phyloP scores from a whole-genome alignment of 108 stramenopile genomes.

The Nitzschia sp. region DNA sequence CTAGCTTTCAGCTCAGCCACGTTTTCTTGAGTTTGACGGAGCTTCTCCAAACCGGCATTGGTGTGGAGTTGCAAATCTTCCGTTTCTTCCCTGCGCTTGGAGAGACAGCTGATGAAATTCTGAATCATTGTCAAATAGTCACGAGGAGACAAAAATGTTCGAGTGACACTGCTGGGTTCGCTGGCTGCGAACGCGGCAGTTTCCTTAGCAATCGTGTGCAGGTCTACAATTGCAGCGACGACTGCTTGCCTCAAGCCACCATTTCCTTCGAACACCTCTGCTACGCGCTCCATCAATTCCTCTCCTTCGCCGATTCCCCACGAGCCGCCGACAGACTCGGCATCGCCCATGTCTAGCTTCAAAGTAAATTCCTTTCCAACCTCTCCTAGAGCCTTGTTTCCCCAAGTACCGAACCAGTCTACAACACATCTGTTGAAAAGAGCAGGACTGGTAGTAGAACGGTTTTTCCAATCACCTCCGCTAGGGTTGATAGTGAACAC shows the following conservation, averaged over 20 bases:
- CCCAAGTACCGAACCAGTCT: constrained; percentile 99
- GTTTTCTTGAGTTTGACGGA: constrained; percentile 89
- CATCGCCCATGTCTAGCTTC: constrained; percentile 81
- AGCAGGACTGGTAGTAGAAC: constrained; percentile 97
- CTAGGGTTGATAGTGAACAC: constrained; percentile 99
- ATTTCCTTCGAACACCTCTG: constrained; percentile 62
- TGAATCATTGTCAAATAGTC: constrained; percentile 95
- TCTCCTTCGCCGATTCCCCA: constrained; percentile 84
- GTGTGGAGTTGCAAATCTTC: constrained; percentile 97
- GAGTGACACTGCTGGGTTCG: constrained; percentile 54
- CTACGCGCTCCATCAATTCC: constrained; percentile 63
- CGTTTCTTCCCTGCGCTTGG: constrained; percentile 69
- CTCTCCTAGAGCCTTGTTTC: constrained; percentile 88
- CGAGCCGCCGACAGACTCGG: constrained; percentile 75
- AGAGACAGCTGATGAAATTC: constrained; percentile 85
- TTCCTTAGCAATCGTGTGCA: constrained; percentile 80
- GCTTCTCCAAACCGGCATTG: constrained; percentile 93
- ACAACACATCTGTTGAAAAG: constrained; percentile 99
- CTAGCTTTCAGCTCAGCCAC: constrained; percentile 88
- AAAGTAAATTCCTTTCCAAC: constrained; percentile 76
- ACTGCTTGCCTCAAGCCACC: constrained; percentile 85
- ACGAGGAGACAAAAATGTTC: constrained; percentile 91
- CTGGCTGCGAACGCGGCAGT: constrained; percentile 57
- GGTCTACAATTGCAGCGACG: constrained; percentile 89
- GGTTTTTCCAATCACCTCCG: constrained; percentile 87